These are phyloP conservation scores for Rubus parviflorus DNA, from an alignment of 306 rosid genomes.

Conservation along the genomic window DNA sequence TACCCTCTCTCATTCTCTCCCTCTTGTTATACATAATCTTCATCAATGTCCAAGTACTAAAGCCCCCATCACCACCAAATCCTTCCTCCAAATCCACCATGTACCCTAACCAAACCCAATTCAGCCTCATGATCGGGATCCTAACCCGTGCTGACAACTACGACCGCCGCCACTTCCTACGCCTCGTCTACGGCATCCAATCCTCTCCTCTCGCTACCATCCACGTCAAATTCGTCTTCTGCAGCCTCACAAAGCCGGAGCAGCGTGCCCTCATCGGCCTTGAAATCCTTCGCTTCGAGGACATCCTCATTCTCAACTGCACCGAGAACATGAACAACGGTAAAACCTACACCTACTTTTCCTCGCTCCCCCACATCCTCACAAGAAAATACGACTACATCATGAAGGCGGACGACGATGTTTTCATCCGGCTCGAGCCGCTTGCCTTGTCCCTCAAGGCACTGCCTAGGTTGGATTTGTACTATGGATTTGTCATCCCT, in stretches of 20 bases:
- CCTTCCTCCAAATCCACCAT: background rate
- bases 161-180: conserved; percentile 33
- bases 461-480: conserved; percentile 33
- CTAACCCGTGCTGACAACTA: conserved; percentile 27
- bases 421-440: conserved; percentile 27
- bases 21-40: conserved; percentile 23
- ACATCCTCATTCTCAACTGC: conserved; percentile 32
- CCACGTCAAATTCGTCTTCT: conserved; percentile 31
- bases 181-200: conserved; percentile 30
- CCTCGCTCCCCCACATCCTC: conserved; percentile 19
- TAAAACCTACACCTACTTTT: conserved; percentile 37
- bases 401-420: conserved; percentile 36
- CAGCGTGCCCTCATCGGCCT: conserved; percentile 18
- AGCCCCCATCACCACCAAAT: background rate
- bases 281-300: conserved; percentile 25
- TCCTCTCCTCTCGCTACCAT: conserved; percentile 24
- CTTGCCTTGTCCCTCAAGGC: conserved; percentile 27
- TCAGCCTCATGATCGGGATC: conserved; percentile 32
- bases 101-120: conserved; percentile 11
- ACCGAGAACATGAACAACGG: conserved; percentile 36
- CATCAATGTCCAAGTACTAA: background rate
- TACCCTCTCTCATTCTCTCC: conserved; percentile 13
- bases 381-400: conserved; percentile 13
- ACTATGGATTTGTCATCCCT: conserved; percentile 36
- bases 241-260: conserved; percentile 30